Conservation (phyloP, 345 rosid species). For the Linum trigynum region DNA sequence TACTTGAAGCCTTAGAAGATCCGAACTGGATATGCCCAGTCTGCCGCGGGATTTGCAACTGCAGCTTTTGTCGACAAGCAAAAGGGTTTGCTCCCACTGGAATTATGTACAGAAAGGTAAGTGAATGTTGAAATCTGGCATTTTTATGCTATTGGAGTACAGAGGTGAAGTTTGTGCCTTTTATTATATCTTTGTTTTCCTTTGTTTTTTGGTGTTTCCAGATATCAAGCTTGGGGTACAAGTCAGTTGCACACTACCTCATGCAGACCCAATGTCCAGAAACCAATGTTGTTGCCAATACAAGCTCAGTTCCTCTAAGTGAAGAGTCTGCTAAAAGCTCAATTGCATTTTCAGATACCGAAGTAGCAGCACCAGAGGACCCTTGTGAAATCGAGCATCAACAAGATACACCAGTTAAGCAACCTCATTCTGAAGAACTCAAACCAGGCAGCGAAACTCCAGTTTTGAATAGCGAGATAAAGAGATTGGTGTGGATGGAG, state of each 20-base stretch:
- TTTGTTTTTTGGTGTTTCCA: conserved; percentile 10
- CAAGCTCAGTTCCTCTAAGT: not conserved
- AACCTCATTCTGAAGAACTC: not conserved
- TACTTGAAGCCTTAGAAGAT: conserved; percentile 73
- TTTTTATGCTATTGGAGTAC: not conserved
- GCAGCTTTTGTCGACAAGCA: conserved; percentile 71
- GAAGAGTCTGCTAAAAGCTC: not conserved
- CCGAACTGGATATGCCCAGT: conserved; percentile 73
- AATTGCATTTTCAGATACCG: not conserved
- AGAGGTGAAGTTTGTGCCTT: conserved; percentile 12
- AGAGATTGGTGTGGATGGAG: not conserved
- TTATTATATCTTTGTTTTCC: not conserved
- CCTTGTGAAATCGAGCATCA: too few species aligned
- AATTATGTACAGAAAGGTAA: conserved; percentile 58
- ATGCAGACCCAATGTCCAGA: conserved; percentile 41
- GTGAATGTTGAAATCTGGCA: not conserved
- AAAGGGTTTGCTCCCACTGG: conserved; percentile 91
- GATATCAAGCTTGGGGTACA: conserved; percentile 65
- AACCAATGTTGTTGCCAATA: not conserved
- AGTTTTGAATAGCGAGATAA: not conserved
- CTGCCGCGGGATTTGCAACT: conserved; percentile 91
- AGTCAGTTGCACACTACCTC: conserved; percentile 93
- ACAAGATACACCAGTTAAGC: too few species aligned
- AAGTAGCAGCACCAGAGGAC: not conserved
- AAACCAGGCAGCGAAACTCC: not conserved